A percentile compares a stretch with the other conserved stretches of the same genome.
phyloP scores from a whole-genome alignment of 176 grass and related monocot species.

The Melocanna baccifera region DNA sequence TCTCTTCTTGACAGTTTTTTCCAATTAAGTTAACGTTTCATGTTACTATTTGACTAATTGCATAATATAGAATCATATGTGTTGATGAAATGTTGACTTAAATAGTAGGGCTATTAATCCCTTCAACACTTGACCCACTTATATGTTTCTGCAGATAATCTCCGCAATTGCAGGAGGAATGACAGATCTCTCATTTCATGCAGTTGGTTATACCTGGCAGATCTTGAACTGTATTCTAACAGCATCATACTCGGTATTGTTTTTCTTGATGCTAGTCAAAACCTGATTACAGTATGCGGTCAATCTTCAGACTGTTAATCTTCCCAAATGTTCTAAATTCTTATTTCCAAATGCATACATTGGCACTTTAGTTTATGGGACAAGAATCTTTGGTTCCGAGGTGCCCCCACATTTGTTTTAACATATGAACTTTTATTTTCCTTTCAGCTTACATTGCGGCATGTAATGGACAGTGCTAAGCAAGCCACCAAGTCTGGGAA shows the following conservation, averaged over 20 bases:
- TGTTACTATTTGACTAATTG: not conserved
- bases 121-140: slow-evolving; percentile 1
- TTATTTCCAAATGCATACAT: not conserved
- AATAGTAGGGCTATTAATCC: not conserved
- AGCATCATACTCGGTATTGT: slow-evolving; percentile 92
- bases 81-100: not conserved
- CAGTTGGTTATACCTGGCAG: slow-evolving; percentile 84
- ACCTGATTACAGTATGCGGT: not conserved
- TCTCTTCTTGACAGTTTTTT: not conserved
- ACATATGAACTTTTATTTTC: slow-evolving; percentile 27
- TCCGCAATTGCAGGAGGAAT: slow-evolving; percentile 85
- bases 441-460: slow-evolving; percentile 80
- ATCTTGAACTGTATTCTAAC: slow-evolving; percentile 89
- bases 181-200: slow-evolving; percentile 90
- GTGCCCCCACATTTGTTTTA: slow-evolving; percentile 14
- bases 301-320: not conserved
- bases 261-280: slow-evolving; percentile 12
- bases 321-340: slow-evolving; percentile 10
- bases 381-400: not conserved
- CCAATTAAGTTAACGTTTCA: not conserved
- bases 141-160: slow-evolving; percentile 68
- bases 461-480: slow-evolving; percentile 94
- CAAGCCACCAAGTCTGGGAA: slow-evolving; percentile 90
- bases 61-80: not conserved
- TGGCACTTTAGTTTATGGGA: not conserved